Evolutionary conservation across 2,329 filamentous ascomycete genomes (phyloP).

Genomic region (Penicillium sp.): DNA sequence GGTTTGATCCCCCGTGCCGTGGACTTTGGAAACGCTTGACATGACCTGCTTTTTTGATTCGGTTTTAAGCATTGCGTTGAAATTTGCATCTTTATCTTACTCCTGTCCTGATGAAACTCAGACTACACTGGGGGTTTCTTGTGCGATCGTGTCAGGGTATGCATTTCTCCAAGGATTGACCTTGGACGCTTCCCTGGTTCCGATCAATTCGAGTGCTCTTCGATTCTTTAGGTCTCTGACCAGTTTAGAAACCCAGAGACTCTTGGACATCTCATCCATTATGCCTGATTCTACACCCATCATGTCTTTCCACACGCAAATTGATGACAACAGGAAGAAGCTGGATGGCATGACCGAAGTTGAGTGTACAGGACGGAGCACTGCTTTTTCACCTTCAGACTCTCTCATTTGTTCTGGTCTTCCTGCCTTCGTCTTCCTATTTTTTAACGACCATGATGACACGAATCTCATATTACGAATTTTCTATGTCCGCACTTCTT

Average conservation of each 20-base stretch:
- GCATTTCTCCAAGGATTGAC: conserved; percentile 5
- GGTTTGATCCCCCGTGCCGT: conserved; percentile 3
- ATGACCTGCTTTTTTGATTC: conserved; percentile 15
- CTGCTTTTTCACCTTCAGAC: neutral
- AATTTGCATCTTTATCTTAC: conserved; percentile 2
- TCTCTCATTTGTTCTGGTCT: neutral
- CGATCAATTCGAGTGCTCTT: neutral
- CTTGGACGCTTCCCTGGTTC: neutral
- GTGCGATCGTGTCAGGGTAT: neutral
- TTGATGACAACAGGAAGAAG: conserved; percentile 17
- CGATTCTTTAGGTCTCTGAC: conserved; percentile 1
- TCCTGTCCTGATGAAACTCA: neutral
- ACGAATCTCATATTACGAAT: conserved; percentile 42
- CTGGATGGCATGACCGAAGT: neutral
- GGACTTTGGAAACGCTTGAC: conserved; percentile 13
- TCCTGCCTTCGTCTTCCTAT: conserved; percentile 3
- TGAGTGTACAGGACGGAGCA: neutral
- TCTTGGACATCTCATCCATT: conserved; percentile 3
- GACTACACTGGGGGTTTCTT: neutral
- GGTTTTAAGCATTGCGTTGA: conserved; percentile 9
- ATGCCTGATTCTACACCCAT: neutral
- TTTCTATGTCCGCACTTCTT: conserved; percentile 27
- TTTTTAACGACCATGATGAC: conserved; percentile 41
- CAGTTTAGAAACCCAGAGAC: neutral
- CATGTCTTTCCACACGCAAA: conserved; percentile 5